A percentile compares a stretch with the other conserved stretches of the same genome.
Conservation (phyloP, 495 filamentous ascomycete genomes). For the Cairneyella variabilis region DNA sequence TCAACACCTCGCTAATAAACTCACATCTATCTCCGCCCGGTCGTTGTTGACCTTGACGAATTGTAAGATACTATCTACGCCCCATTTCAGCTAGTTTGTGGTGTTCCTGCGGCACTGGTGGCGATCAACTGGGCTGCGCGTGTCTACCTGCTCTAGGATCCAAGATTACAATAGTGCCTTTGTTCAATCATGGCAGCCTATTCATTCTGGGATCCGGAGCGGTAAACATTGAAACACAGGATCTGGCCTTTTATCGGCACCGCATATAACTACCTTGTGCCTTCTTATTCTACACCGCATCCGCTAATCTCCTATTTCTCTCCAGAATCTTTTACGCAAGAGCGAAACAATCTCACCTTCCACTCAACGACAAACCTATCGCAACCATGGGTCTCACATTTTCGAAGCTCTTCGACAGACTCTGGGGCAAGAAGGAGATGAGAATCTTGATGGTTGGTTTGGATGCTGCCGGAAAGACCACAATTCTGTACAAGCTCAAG, state of each 20-base stretch:
- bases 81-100: neutral
- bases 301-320: constrained; percentile 23
- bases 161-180: constrained; percentile 14
- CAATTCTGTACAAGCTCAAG: constrained; percentile 99
- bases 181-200: constrained; percentile 22
- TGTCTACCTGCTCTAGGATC: constrained; percentile 4
- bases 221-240: constrained; percentile 5
- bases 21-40: constrained; percentile 24
- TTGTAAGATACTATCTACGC: constrained; percentile 18
- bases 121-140: constrained; percentile 21
- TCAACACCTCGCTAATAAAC: constrained; percentile 23
- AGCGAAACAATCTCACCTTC: constrained; percentile 27
- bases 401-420: constrained; percentile 88
- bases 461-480: constrained; percentile 99
- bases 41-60: constrained; percentile 17
- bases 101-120: constrained; percentile 3
- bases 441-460: constrained; percentile 99
- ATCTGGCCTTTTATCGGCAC: constrained; percentile 32
- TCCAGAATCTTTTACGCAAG: constrained; percentile 29
- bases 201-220: constrained; percentile 6
- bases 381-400: constrained; percentile 91
- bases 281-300: constrained; percentile 4
- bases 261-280: constrained; percentile 14
- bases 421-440: constrained; percentile 99
- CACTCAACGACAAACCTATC: constrained; percentile 31